phyloP scores from a whole-genome alignment of 1,284 basidiomycete species.

The Apiotrichum domesticum region DNA sequence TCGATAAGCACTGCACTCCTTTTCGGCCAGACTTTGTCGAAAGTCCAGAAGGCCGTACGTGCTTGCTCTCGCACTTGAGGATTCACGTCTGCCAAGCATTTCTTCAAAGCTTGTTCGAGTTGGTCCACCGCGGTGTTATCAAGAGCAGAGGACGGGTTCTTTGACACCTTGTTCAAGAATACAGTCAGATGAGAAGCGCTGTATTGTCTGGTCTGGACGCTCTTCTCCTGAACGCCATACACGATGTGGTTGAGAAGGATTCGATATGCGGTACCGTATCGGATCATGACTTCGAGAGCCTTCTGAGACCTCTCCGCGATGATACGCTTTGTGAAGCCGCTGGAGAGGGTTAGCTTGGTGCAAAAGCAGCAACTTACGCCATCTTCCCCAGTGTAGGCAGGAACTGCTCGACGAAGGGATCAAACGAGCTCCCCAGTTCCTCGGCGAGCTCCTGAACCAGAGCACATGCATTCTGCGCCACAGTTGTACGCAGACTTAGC shows the following conservation, averaged over 20 bases:
- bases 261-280: conserved; percentile 65
- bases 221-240: conserved; percentile 75
- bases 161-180: conserved; percentile 66
- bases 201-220: conserved; percentile 67
- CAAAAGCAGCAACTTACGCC: conserved; percentile 46
- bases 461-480: conserved; percentile 70
- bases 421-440: conserved; percentile 63
- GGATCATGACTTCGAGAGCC: conserved; percentile 63
- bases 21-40: conserved; percentile 68
- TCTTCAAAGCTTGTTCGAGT: conserved; percentile 66
- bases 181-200: conserved; percentile 61
- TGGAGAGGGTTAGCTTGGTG: not conserved
- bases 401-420: conserved; percentile 70
- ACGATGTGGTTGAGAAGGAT: conserved; percentile 66
- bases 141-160: conserved; percentile 54
- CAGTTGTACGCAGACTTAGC: conserved; percentile 83
- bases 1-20: conserved; percentile 61
- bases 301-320: conserved; percentile 79
- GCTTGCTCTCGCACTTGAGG: conserved; percentile 69
- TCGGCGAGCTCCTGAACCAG: conserved; percentile 71
- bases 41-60: conserved; percentile 73
- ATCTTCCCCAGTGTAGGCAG: conserved; percentile 73
- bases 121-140: conserved; percentile 58
- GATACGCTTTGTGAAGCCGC: conserved; percentile 85
- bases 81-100: conserved; percentile 70